A percentile compares a stretch with the other conserved stretches of the same genome.
Conservation (phyloP, 2,329 filamentous ascomycete species). For the Beauveria sp. region DNA sequence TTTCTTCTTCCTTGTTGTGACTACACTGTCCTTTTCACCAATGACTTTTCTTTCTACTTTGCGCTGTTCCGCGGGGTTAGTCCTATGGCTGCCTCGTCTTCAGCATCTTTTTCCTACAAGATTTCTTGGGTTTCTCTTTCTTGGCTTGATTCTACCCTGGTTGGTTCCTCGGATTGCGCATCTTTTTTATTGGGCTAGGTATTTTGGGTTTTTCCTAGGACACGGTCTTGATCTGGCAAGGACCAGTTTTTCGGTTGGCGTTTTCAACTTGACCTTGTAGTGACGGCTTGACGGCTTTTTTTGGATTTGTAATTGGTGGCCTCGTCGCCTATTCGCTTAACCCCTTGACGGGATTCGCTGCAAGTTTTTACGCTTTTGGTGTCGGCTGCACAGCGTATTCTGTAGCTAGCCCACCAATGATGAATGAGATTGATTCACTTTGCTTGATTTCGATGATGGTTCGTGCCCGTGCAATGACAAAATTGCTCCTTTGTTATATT, state of each 20-base stretch:
- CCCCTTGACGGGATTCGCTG: not conserved
- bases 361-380: not conserved
- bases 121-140: conserved; percentile 10
- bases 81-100: not conserved
- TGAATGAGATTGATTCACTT: not conserved
- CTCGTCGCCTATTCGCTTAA: not conserved
- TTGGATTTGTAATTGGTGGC: not conserved
- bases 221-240: not conserved
- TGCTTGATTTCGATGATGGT: not conserved
- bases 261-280: not conserved
- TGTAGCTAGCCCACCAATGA: not conserved
- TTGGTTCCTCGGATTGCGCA: too few relatives aligned
- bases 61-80: too few relatives aligned
- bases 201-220: conserved; percentile 1
- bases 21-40: conserved; percentile 9
- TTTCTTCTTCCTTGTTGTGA: not conserved
- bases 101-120: not conserved
- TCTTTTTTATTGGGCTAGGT: not conserved
- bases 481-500: not conserved
- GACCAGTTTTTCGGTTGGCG: not conserved
- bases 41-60: not conserved
- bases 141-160: not conserved
- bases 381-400: not conserved
- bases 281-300: not conserved
- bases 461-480: too few relatives aligned